Conservation (phyloP, 2,329 filamentous ascomycete genomes). For the Colletotrichum sojae region DNA sequence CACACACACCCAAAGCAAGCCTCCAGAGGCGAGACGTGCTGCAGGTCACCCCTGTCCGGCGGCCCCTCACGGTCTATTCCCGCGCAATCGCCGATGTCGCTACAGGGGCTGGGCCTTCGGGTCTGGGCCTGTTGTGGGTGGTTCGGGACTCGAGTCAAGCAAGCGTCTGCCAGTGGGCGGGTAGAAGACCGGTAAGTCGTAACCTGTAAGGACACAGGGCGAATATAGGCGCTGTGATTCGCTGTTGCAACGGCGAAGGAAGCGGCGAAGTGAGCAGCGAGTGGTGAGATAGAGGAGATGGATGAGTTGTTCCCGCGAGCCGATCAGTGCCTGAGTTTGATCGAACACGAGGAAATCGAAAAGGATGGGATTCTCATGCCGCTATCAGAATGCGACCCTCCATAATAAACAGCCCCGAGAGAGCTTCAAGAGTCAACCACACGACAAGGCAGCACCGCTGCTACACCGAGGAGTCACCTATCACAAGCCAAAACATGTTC, state of each 20-base stretch:
- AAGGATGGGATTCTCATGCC: neutral
- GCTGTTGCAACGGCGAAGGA: neutral
- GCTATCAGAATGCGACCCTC: slow-evolving; percentile 10
- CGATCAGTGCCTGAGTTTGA: neutral
- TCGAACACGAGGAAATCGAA: neutral
- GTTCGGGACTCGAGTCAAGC: no score
- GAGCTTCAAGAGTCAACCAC: slow-evolving; percentile 1
- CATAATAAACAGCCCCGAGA: neutral
- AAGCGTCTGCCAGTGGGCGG: no score
- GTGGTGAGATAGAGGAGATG: no score
- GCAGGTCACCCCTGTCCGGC: slow-evolving; percentile 19
- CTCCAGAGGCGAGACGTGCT: slow-evolving; percentile 27
- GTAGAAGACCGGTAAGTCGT: no score
- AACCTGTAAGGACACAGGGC: neutral
- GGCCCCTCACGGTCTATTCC: slow-evolving; percentile 35
- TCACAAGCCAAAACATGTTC: slow-evolving; percentile 26
- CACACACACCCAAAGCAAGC: slow-evolving; percentile 6
- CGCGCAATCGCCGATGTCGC: slow-evolving; percentile 38
- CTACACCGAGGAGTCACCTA: slow-evolving; percentile 3
- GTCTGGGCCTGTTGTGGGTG: no score
- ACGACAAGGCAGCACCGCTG: slow-evolving; percentile 8
- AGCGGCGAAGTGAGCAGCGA: neutral
- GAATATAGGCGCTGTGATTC: neutral
- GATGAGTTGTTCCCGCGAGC: neutral
- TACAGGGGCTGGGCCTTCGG: slow-evolving; percentile 4